phyloP scores from a whole-genome alignment of 257 asterid species.

The Cynanchum wilfordii region DNA sequence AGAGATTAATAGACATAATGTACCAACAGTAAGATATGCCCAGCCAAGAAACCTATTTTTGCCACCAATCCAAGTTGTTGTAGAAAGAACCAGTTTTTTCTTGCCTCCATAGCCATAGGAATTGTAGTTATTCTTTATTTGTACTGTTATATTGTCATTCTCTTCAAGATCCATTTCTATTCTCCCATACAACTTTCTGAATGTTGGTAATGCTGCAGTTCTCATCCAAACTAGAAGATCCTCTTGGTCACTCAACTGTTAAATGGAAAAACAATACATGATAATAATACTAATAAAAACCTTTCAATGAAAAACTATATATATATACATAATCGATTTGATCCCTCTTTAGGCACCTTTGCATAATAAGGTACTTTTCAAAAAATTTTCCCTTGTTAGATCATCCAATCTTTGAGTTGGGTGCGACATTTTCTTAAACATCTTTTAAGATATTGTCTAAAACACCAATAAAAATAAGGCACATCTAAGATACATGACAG shows the following conservation, averaged over 20 bases:
- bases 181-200: slow-evolving; percentile 79
- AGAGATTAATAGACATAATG: slow-evolving; percentile 54
- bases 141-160: slow-evolving; percentile 51
- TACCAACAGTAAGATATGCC: slow-evolving; percentile 64
- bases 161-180: slow-evolving; percentile 77
- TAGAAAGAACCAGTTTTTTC: slow-evolving; percentile 73
- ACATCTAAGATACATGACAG: too few species aligned
- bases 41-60: slow-evolving; percentile 68
- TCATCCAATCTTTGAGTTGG: too few species aligned
- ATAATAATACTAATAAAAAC: not conserved
- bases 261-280: not conserved
- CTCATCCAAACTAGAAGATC: slow-evolving; percentile 95
- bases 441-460: too few species aligned
- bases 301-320: not conserved
- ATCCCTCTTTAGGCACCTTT: too few species aligned
- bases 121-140: slow-evolving; percentile 76
- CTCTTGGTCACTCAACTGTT: slow-evolving; percentile 90
- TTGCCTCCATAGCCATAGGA: slow-evolving; percentile 66
- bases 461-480: too few species aligned
- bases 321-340: too few species aligned
- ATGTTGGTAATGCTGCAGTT: slow-evolving; percentile 71
- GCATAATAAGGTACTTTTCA: too few species aligned
- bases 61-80: slow-evolving; percentile 95
- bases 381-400: too few species aligned
- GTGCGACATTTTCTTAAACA: too few species aligned